phyloP scores from a whole-genome alignment of 2,329 filamentous ascomycete genomes.

The Sphaerulina vaccinii region DNA sequence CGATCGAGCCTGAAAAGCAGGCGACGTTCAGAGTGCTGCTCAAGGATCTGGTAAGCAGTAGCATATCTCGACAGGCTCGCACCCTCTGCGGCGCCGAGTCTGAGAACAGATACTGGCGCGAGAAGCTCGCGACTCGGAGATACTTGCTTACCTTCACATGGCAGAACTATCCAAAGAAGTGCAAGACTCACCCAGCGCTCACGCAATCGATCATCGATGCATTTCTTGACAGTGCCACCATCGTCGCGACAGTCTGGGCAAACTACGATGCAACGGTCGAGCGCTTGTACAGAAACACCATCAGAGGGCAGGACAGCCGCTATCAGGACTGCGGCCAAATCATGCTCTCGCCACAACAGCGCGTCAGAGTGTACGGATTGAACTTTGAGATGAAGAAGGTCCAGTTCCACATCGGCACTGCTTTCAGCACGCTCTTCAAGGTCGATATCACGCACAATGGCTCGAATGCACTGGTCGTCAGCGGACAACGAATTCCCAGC shows the following conservation, averaged over 20 bases:
- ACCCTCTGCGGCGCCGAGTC: too few relatives aligned
- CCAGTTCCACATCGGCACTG: slow-evolving; percentile 15
- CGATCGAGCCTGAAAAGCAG: too few relatives aligned
- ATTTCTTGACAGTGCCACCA: slow-evolving; percentile 13
- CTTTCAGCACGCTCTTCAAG: slow-evolving; percentile 18
- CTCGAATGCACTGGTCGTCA: too few relatives aligned
- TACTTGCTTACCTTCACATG: too few relatives aligned
- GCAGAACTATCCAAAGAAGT: slow-evolving; percentile 2
- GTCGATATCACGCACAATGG: neutral
- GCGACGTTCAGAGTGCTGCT: too few relatives aligned
- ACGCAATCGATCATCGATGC: slow-evolving; percentile 12
- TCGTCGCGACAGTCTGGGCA: slow-evolving; percentile 22
- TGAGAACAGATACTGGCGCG: neutral
- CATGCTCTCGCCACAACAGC: slow-evolving; percentile 8
- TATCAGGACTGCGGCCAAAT: slow-evolving; percentile 14
- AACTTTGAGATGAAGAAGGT: slow-evolving; percentile 14
- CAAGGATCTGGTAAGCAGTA: neutral
- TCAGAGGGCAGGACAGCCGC: neutral
- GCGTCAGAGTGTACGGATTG: slow-evolving; percentile 8
- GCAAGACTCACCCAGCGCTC: slow-evolving; percentile 2
- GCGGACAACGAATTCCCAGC: too few relatives aligned
- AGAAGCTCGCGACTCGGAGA: slow-evolving; percentile 7
- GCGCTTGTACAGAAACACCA: slow-evolving; percentile 16
- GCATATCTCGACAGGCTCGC: too few relatives aligned
- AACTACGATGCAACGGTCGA: slow-evolving; percentile 21